phyloP scores from a whole-genome alignment of 108 stramenopile species.

The Cafeteria roenbergensis region DNA sequence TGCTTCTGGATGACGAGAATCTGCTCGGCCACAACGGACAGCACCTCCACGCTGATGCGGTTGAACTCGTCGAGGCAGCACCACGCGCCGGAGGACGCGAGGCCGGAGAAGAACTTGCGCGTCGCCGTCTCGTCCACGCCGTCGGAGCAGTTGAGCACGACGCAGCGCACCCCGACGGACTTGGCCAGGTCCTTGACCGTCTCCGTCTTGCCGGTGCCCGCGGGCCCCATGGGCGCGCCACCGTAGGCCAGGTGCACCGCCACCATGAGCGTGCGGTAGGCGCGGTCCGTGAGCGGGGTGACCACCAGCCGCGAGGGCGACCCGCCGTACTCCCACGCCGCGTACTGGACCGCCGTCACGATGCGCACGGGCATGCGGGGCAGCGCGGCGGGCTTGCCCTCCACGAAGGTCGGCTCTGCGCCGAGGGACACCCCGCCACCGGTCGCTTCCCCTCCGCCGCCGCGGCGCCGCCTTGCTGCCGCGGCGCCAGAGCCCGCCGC shows the following conservation, averaged over 20 bases:
- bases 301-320: slow-evolving; percentile 54
- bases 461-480: neutral
- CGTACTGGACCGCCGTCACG: slow-evolving; percentile 45
- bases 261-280: slow-evolving; percentile 59
- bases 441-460: slow-evolving; percentile 21
- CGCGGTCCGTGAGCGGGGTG: slow-evolving; percentile 55
- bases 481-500: neutral
- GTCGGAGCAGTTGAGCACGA: slow-evolving; percentile 55
- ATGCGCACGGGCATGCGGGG: slow-evolving; percentile 45
- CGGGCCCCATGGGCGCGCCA: slow-evolving; percentile 56
- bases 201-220: slow-evolving; percentile 60
- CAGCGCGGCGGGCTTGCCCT: slow-evolving; percentile 34
- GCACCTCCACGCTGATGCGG: slow-evolving; percentile 56
- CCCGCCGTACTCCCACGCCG: slow-evolving; percentile 58
- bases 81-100: slow-evolving; percentile 56
- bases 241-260: slow-evolving; percentile 54
- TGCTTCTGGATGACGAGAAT: slow-evolving; percentile 48
- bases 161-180: slow-evolving; percentile 48
- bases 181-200: slow-evolving; percentile 56
- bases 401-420: slow-evolving; percentile 31
- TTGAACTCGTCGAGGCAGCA: slow-evolving; percentile 56
- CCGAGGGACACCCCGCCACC: slow-evolving; percentile 23
- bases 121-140: slow-evolving; percentile 46
- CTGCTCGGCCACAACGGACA: slow-evolving; percentile 55
- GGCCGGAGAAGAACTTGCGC: slow-evolving; percentile 54